phyloP scores from a whole-genome alignment of 352 stramenopile genomes.

The Globisporangium emineosum region DNA sequence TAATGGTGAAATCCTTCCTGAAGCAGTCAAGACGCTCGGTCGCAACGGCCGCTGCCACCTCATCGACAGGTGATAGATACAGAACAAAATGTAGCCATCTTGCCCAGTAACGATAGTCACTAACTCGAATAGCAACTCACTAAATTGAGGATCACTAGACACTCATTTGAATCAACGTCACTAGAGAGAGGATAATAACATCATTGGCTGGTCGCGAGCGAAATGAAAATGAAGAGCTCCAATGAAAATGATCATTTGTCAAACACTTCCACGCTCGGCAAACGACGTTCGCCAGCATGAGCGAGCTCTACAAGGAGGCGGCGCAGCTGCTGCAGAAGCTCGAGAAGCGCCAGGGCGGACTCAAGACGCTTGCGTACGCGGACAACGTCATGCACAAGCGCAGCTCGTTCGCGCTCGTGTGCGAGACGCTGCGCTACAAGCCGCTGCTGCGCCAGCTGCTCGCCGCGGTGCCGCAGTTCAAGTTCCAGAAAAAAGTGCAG shows the following conservation, averaged over 20 bases:
- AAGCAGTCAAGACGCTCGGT: slow-evolving; percentile 39
- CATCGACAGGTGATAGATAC: slow-evolving; percentile 10
- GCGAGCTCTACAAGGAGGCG: slow-evolving; percentile 82
- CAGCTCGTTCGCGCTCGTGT: slow-evolving; percentile 87
- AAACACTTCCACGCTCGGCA: neutral
- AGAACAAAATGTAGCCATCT: slow-evolving; percentile 11
- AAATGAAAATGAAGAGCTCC: slow-evolving; percentile 6
- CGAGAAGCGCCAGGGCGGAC: slow-evolving; percentile 67
- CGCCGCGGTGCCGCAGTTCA: slow-evolving; percentile 61
- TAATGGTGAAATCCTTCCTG: slow-evolving; percentile 32
- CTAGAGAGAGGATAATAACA: neutral
- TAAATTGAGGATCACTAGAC: neutral
- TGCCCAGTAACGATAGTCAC: neutral
- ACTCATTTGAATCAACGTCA: neutral
- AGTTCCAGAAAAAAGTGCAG: slow-evolving; percentile 59
- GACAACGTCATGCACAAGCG: slow-evolving; percentile 82
- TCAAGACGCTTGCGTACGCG: slow-evolving; percentile 84
- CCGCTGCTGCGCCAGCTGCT: slow-evolving; percentile 72
- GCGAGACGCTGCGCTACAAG: slow-evolving; percentile 87
- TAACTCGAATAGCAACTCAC: slow-evolving; percentile 6
- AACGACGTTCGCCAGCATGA: slow-evolving; percentile 35
- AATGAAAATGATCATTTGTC: neutral
- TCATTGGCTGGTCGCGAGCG: slow-evolving; percentile 2
- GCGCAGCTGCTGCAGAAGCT: slow-evolving; percentile 75
- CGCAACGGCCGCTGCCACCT: slow-evolving; percentile 36